A percentile compares a stretch with the other conserved stretches of the same genome.
These are phyloP conservation scores for Pseudonitzschia pungens DNA, from an alignment of 108 stramenopile species.

Conservation along the genomic window DNA sequence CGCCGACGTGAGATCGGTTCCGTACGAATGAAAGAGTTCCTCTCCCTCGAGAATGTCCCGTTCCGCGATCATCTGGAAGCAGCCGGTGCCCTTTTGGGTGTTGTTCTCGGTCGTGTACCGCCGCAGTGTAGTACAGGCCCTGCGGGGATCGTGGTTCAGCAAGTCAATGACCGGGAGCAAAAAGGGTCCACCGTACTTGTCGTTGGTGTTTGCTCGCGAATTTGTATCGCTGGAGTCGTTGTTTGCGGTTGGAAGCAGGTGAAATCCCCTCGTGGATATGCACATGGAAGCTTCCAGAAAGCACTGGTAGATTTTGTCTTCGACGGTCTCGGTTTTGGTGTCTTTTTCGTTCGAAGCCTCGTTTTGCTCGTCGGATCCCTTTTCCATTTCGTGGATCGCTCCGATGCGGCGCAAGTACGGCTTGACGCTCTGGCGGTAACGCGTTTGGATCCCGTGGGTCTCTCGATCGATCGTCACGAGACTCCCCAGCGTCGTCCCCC, in stretches of 20 bases:
- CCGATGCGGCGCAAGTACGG: constrained; percentile 54
- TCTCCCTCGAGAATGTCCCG: constrained; percentile 58
- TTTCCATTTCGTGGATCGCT: constrained; percentile 15
- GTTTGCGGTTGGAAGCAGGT: constrained; percentile 27
- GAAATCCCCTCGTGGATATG: constrained; percentile 81
- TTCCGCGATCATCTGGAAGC: constrained; percentile 73
- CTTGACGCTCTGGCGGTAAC: constrained; percentile 51
- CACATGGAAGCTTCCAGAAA: constrained; percentile 68
- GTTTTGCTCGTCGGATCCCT: neutral
- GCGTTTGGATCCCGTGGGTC: constrained; percentile 30
- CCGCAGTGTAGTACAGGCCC: constrained; percentile 62
- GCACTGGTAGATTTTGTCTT: constrained; percentile 21
- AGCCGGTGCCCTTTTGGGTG: constrained; percentile 1
- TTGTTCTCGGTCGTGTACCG: constrained; percentile 16
- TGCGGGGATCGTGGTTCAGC: constrained; percentile 66
- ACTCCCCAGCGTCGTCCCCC: constrained; percentile 53
- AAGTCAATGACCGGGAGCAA: constrained; percentile 81
- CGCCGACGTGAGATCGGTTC: constrained; percentile 53
- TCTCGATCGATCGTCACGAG: constrained; percentile 34
- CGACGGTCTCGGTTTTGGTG: constrained; percentile 16
- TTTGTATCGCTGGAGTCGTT: constrained; percentile 7
- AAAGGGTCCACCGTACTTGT: constrained; percentile 62
- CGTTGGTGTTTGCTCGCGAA: neutral
- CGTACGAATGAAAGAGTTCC: constrained; percentile 84
- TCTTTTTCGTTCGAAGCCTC: too few relatives aligned